phyloP scores from a whole-genome alignment of 441 rosid genomes.

The Macaranga tanarius region DNA sequence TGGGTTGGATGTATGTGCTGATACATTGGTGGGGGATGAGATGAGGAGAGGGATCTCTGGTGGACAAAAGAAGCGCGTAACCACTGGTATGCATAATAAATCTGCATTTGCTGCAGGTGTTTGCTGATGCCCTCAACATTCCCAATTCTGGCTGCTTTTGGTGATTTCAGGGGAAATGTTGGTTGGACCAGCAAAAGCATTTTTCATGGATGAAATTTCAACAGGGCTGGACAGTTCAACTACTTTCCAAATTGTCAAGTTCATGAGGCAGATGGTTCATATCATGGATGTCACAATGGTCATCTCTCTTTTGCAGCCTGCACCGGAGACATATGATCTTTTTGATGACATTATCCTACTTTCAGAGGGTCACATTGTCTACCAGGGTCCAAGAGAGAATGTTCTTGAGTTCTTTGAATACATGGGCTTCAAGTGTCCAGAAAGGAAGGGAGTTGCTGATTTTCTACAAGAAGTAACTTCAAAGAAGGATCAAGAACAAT shows the following conservation, averaged over 20 bases:
- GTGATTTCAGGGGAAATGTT: constrained; percentile 55
- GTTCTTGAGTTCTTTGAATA: constrained; percentile 60
- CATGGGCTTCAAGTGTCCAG: constrained; percentile 63
- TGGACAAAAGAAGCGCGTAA: constrained; percentile 68
- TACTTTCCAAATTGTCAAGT: constrained; percentile 57
- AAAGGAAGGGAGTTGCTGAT: constrained; percentile 70
- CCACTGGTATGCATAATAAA: constrained; percentile 40
- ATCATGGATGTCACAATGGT: constrained; percentile 59
- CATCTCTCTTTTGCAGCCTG: constrained; percentile 65
- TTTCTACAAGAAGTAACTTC: constrained; percentile 78
- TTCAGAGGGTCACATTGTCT: constrained; percentile 60
- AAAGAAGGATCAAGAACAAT: constrained; percentile 60
- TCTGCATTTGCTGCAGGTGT: not conserved
- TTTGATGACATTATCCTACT: constrained; percentile 62
- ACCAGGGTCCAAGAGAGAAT: constrained; percentile 60
- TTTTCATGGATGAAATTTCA: constrained; percentile 70
- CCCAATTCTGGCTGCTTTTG: too few relatives aligned
- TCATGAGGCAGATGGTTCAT: constrained; percentile 67
- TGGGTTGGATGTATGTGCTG: constrained; percentile 58
- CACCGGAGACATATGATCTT: constrained; percentile 68
- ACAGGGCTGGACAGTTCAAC: constrained; percentile 69
- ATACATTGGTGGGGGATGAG: constrained; percentile 60
- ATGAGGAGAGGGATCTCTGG: constrained; percentile 77
- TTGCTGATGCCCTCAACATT: not conserved
- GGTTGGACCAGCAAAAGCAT: constrained; percentile 61